phyloP scores from a whole-genome alignment of 2,329 filamentous ascomycete species.

The Xylaria sp. region DNA sequence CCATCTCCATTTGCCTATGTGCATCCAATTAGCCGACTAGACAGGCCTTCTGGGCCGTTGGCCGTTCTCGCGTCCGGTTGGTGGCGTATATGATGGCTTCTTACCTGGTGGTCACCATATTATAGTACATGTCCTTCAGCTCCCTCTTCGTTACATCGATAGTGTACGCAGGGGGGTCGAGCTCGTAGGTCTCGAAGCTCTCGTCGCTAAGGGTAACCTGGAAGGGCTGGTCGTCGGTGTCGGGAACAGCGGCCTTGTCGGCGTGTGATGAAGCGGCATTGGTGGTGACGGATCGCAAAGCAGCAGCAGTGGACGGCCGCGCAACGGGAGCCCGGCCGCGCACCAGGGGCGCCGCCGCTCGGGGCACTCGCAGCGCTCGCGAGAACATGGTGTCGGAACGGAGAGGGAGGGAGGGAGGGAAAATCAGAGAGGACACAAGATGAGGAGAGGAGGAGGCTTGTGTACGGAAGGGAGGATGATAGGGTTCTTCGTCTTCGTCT shows the following conservation, averaged over 20 bases:
- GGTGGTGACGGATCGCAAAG: conserved; percentile 86
- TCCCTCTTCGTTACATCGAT: conserved; percentile 96
- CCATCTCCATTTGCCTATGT: conserved; percentile 97
- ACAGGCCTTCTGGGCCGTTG: background rate
- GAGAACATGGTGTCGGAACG: conserved; percentile 71
- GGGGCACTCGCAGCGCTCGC: conserved; percentile 71
- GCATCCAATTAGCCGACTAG: conserved; percentile 15
- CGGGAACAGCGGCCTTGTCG: conserved; percentile 74
- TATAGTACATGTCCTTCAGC: conserved; percentile 98
- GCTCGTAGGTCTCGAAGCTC: conserved; percentile 99
- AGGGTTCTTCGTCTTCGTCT: background rate
- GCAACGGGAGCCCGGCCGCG: conserved; percentile 55
- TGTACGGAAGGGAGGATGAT: conserved; percentile 5
- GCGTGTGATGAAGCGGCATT: conserved; percentile 93
- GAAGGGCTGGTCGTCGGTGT: conserved; percentile 86
- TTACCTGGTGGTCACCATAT: conserved; percentile 96
- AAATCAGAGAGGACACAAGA: background rate
- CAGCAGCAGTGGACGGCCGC: conserved; percentile 57
- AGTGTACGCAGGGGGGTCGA: conserved; percentile 94
- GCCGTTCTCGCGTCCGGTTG: background rate
- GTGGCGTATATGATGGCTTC: conserved; percentile 47
- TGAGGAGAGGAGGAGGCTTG: background rate
- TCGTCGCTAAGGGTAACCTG: conserved; percentile 93
- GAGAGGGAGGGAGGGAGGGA: background rate
- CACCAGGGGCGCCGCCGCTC: conserved; percentile 67